A percentile compares a stretch with the other conserved stretches of the same genome.
phyloP scores from a whole-genome alignment of 1,284 basidiomycete genomes.

The Pseudozyma sp. region DNA sequence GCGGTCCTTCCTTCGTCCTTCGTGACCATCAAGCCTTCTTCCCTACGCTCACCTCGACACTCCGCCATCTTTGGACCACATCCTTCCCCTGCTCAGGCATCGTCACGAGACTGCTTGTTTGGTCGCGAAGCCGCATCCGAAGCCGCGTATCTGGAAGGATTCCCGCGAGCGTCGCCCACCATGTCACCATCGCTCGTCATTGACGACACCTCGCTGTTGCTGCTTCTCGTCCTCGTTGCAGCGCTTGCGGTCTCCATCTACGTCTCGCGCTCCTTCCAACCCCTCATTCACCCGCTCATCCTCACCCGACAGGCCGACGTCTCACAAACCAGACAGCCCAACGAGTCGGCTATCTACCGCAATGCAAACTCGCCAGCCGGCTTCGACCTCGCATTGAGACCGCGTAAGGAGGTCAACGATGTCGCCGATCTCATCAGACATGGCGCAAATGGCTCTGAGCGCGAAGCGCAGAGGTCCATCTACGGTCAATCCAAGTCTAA shows the following conservation, averaged over 20 bases:
- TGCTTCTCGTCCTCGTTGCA: constrained; percentile 53
- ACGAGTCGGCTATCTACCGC: constrained; percentile 64
- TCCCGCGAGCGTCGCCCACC: constrained; percentile 5
- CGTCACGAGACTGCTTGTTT: no score
- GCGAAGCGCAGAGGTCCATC: constrained; percentile 25
- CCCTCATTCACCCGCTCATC: constrained; percentile 66
- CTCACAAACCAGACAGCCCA: constrained; percentile 53
- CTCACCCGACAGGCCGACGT: constrained; percentile 64
- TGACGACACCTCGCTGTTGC: constrained; percentile 60
- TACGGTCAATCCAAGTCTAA: constrained; percentile 46
- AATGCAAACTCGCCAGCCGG: constrained; percentile 66
- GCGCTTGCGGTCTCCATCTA: constrained; percentile 50
- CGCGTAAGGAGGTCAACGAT: constrained; percentile 48
- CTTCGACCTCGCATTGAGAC: constrained; percentile 62
- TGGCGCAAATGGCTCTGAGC: constrained; percentile 39
- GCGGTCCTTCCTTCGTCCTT: not conserved
- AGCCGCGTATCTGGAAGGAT: no score
- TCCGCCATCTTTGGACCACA: no score
- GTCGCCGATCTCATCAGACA: constrained; percentile 49
- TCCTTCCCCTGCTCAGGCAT: no score
- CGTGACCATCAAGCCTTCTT: not conserved
- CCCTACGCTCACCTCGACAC: not conserved
- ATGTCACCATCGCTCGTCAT: constrained; percentile 60
- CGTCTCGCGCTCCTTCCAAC: constrained; percentile 54
- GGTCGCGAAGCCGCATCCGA: no score